A percentile compares a stretch with the other conserved stretches of the same genome.
Conservation (phyloP, 805 yeast genomes). For the Metschnikowia reukaufii region DNA sequence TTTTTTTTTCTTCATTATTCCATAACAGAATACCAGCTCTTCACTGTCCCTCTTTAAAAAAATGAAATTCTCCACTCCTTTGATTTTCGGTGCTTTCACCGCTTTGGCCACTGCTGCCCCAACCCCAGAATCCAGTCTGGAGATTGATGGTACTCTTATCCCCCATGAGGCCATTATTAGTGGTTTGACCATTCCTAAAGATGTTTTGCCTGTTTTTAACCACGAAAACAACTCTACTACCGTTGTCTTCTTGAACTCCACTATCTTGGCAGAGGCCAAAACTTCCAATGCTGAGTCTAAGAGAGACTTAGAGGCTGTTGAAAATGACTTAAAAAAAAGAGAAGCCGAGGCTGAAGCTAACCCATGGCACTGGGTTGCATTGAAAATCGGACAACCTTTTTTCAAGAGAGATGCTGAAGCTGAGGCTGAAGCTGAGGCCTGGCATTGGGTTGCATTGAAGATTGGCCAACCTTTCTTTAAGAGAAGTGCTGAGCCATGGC, state of each 20-base stretch:
- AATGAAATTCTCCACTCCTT: background rate
- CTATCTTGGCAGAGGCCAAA: conserved; percentile 13
- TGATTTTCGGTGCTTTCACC: background rate
- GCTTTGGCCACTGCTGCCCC: background rate
- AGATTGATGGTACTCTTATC: background rate
- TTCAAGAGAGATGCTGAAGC: background rate
- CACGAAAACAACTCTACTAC: conserved; percentile 4
- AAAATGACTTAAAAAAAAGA: background rate
- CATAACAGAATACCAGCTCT: background rate
- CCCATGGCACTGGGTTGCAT: background rate
- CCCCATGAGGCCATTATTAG: conserved; percentile 17
- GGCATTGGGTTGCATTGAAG: background rate
- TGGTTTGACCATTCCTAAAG: conserved; percentile 8
- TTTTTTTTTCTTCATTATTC: background rate
- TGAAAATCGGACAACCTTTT: background rate
- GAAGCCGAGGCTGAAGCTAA: background rate
- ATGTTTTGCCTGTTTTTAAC: conserved; percentile 11
- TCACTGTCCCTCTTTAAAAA: too few relatives aligned
- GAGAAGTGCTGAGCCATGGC: background rate
- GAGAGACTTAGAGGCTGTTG: background rate
- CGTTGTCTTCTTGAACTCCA: conserved; percentile 14
- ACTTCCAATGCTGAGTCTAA: background rate
- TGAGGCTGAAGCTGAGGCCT: background rate
- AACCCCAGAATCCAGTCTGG: background rate
- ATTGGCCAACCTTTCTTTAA: background rate